phyloP scores from a whole-genome alignment of 306 rosid genomes.

The Pterocarpus santalinus region DNA sequence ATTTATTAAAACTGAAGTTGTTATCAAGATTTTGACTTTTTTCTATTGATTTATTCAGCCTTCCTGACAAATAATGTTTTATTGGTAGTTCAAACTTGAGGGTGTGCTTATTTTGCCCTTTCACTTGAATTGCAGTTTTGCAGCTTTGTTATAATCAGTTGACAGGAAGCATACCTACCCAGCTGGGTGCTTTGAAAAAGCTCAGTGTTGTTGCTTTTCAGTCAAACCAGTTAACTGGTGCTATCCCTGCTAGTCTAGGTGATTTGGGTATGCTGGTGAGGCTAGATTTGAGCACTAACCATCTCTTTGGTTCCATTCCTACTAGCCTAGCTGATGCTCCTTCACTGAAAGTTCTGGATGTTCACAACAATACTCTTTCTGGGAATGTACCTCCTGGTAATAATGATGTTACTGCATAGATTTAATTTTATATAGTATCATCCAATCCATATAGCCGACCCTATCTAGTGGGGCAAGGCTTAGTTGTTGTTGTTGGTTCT shows the following conservation, averaged over 20 bases:
- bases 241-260: conserved; percentile 82
- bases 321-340: conserved; percentile 71
- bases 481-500: background rate
- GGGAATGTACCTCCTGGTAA: conserved; percentile 86
- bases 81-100: conserved; percentile 9
- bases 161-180: conserved; percentile 78
- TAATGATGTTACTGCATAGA: background rate
- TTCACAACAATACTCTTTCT: conserved; percentile 82
- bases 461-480: too few species aligned
- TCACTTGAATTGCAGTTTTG: conserved; percentile 64
- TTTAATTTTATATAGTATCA: background rate
- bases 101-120: conserved; percentile 40
- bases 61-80: conserved; percentile 22
- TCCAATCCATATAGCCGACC: too few species aligned
- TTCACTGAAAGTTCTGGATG: conserved; percentile 66
- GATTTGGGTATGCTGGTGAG: conserved; percentile 63
- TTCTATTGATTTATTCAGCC: background rate
- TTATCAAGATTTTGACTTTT: background rate
- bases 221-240: conserved; percentile 69
- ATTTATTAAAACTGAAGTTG: conserved; percentile 17
- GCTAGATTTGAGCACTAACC: conserved; percentile 75
- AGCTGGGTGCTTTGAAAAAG: conserved; percentile 63
- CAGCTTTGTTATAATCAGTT: conserved; percentile 80
- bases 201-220: conserved; percentile 73
- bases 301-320: conserved; percentile 86